These are phyloP conservation scores for Colletotrichum aenigma DNA, from an alignment of 2,329 filamentous ascomycete species.

Conservation along the genomic window DNA sequence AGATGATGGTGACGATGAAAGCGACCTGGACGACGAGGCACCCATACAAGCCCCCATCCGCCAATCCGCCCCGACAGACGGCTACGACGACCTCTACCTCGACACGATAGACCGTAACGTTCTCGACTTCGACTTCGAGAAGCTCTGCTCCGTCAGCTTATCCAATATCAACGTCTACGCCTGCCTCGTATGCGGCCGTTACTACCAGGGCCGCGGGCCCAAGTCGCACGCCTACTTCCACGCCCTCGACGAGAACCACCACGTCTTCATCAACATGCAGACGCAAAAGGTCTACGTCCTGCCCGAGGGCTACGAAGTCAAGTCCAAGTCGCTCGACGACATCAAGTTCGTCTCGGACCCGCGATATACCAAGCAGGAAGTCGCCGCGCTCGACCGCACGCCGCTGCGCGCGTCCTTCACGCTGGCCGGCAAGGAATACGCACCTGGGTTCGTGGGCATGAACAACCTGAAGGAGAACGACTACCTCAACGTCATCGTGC, in stretches of 20 bases:
- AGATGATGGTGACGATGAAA: conserved; percentile 37
- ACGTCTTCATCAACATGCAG: conserved; percentile 98
- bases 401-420: conserved; percentile 69
- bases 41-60: conserved; percentile 56
- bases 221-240: conserved; percentile 98
- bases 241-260: conserved; percentile 91
- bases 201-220: conserved; percentile 91
- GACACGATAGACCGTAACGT: conserved; percentile 94
- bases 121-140: conserved; percentile 98
- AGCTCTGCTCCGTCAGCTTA: conserved; percentile 92
- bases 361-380: conserved; percentile 79
- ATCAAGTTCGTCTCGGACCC: conserved; percentile 98
- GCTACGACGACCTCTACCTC: conserved; percentile 95
- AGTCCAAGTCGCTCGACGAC: conserved; percentile 91
- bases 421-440: conserved; percentile 82
- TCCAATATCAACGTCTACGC: conserved; percentile 99
- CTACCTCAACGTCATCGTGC: conserved; percentile 94
- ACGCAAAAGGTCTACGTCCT: conserved; percentile 90
- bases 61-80: conserved; percentile 80
- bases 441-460: conserved; percentile 95
- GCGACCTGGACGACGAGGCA: conserved; percentile 44
- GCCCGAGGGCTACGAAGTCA: conserved; percentile 96
- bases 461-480: conserved; percentile 99
- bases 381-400: conserved; percentile 76
- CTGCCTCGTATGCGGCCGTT: conserved; percentile 96